Base-by-base conservation (phyloP, 768 basidiomycete genomes). In the Phlegmacium glaucopus region DNA sequence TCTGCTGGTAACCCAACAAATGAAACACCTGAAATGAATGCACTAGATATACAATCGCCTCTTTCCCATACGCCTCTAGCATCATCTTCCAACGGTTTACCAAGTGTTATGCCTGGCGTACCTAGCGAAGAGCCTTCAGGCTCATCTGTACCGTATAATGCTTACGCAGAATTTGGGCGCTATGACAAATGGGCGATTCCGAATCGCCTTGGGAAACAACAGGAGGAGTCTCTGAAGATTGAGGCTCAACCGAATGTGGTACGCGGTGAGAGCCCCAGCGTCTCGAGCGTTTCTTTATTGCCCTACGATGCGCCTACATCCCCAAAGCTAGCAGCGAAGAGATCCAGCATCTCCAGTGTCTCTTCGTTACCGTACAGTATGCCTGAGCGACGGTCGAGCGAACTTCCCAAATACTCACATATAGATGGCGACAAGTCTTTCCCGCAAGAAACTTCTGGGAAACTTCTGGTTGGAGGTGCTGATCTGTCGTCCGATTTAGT, bases 121-220 rank as follows among this genome's bases (percentile, higher is more conserved):
- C 44, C 16, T 9, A 44, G 22, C 22, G 37, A 26, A 27, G 39
- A 26, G 13, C n/a, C 29, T 9, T 32, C 45, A 47, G 37, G 32
- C 32, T 34, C 32, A 34, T 34, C 37, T 15, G 36, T 18, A 29
- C 26, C 36, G 16, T 38, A 32, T 34, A 22, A 29, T 16, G 34
- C 28, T n/a, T 54, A 43, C 44, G 39, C 54, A n/a, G 52, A 62
- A 39, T 53, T 52, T 46, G 53, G 54, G 26, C 43, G 42, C 18
- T 40, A 56, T 22, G 57, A 58, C 13, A 57, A 60, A 45, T 57
- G 57, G 53, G 50, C 45, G 18, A 52, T 51, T 17, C 59, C 55
- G 22, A 22, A 22, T 22, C 22, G 5, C 22, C 22, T 30, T 15
- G 27, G 9, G 46, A 48, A 15, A 27, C 34, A 30, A 28, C 49